Evolutionary conservation across 345 rosid genomes (phyloP).

Genomic region (Eucalyptus rudis): DNA sequence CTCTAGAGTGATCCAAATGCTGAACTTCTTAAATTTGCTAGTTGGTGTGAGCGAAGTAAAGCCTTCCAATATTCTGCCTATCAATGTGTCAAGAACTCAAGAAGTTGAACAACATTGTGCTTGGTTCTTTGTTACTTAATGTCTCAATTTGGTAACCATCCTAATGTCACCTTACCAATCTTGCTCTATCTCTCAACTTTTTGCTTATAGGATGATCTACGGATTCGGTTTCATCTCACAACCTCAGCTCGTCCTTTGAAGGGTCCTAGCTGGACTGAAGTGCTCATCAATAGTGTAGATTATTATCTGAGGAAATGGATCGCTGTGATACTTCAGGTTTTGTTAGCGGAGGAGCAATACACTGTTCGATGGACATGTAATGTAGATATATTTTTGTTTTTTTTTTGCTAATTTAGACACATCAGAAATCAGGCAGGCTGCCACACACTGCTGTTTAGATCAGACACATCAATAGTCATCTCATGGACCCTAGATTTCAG

Average conservation of each 20-base stretch:
- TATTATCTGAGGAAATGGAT: constrained; percentile 15
- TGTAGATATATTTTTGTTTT: constrained; percentile 28
- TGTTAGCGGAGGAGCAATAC: constrained; percentile 80
- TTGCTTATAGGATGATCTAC: neutral
- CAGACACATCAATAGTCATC: constrained; percentile 18
- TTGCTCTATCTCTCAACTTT: neutral
- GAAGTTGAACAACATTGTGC: neutral
- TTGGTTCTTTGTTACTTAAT: neutral
- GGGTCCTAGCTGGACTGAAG: neutral
- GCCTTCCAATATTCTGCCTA: neutral
- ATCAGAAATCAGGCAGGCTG: constrained; percentile 55
- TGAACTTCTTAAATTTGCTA: neutral
- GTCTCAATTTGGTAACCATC: neutral
- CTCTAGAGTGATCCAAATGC: neutral
- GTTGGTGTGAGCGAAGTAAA: neutral
- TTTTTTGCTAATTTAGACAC: constrained; percentile 9
- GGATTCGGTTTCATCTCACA: neutral
- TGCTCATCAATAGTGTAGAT: neutral
- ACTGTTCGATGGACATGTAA: constrained; percentile 14
- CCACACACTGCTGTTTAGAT: constrained; percentile 9
- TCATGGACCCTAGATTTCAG: constrained; percentile 50
- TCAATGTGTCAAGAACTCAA: neutral
- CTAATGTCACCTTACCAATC: neutral
- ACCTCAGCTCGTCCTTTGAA: neutral
- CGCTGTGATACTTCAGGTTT: constrained; percentile 88